phyloP scores from a whole-genome alignment of 2,329 filamentous ascomycete genomes.

The Aspergillus fumigatiaffinis region DNA sequence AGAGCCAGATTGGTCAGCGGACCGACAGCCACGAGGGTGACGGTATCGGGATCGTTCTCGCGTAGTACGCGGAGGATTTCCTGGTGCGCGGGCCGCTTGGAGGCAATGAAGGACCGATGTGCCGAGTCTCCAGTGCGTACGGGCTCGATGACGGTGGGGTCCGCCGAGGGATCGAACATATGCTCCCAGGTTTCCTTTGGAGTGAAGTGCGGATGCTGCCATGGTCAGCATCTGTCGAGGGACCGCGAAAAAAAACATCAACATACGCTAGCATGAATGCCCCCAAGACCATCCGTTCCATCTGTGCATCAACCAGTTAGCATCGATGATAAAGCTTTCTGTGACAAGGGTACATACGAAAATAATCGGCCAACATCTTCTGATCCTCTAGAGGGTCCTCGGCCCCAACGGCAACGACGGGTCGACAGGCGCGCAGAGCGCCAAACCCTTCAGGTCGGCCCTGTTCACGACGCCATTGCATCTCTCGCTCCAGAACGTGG shows the following conservation, averaged over 20 bases:
- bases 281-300: conserved; percentile 71
- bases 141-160: conserved; percentile 47
- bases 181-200: conserved; percentile 71
- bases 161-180: conserved; percentile 55
- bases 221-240: conserved; percentile 1
- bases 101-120: conserved; percentile 67
- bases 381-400: conserved; percentile 82
- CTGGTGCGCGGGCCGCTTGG: conserved; percentile 67
- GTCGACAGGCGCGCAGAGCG: conserved; percentile 67
- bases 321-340: neutral
- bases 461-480: conserved; percentile 71
- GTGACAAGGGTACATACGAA: conserved; percentile 58
- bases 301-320: conserved; percentile 46
- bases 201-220: conserved; percentile 66
- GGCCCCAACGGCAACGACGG: conserved; percentile 80
- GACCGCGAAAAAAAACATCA: conserved; percentile 9
- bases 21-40: conserved; percentile 86
- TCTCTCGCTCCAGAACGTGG: conserved; percentile 84
- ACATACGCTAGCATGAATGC: conserved; percentile 58
- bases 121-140: conserved; percentile 29
- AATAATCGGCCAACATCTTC: conserved; percentile 75
- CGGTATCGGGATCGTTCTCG: conserved; percentile 75
- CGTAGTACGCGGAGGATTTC: conserved; percentile 85
- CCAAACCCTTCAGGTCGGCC: conserved; percentile 69
- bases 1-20: conserved; percentile 91